Evolutionary conservation across 2,329 filamentous ascomycete genomes (phyloP), one percentile per base, ranked within the genome.

Genomic region (Metarhizium guizhouense): DNA sequence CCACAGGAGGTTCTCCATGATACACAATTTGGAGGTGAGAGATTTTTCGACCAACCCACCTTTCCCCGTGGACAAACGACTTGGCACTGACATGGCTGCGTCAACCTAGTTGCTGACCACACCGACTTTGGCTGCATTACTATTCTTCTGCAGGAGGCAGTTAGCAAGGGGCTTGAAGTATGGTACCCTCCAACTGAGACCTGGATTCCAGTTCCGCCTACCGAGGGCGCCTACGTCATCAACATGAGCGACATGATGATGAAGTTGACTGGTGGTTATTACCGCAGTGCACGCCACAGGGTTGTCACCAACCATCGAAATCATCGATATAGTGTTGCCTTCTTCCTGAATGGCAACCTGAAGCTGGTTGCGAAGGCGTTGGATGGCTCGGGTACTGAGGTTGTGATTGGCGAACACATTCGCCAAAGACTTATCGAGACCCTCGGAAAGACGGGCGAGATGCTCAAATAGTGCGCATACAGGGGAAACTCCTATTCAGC

Each of bases 201-300:
- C 8, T 68, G 65, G 66, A 63, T 67, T 16, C 59, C 63, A 0
- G 67, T 72, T 0, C 65, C 67, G 1, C 65, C 64, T 2, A 63
- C 64, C 40, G 58, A 63, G 51, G 58, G 63, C 18, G 63, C 64
- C 7, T 72, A 66, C 49, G 69, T 73, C 6, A 67, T 72, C 55
- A 72, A 73, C 47, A 65, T 71, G 36, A 70, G 70, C 5, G 69
- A 72, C 54, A 65, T 72, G 64, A 62, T 72, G 58, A 60, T 68
- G 60, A 64, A 63, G 45, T 69, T 60, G 54, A 68, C 66, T 0
- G 61, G 58, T 1, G 66, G 66, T 8, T 64, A 64, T 52, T 69
- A 68, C 50, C 62, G 63, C 47, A 68, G 66, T 55, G 65, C 65
- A n/a, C 58, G 61, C 18, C 67, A 69, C 57, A 59, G 67, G 11